Base-by-base conservation (phyloP, 2,329 filamentous ascomycete species). In the Zasmidium citrigriseum region DNA sequence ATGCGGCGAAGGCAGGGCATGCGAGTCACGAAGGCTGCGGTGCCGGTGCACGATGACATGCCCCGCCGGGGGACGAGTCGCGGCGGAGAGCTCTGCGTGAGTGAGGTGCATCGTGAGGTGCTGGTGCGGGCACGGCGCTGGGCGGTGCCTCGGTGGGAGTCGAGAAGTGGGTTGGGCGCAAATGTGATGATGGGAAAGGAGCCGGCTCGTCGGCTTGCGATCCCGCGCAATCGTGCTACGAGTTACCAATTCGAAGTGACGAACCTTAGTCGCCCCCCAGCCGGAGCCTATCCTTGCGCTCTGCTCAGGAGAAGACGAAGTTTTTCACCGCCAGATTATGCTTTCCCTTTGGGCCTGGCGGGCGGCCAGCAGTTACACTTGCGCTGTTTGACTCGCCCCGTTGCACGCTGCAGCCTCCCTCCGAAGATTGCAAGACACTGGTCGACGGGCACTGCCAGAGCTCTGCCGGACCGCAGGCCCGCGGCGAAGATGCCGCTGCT, bases 321-420 rank as follows among this genome's bases (percentile, higher is more conserved):
- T 24, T 47, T 47, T 24, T 47, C 45, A 47, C 45, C 23, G 23
- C 45, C 34, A 41, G 34, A 41, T 50, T 49, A 56, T 50, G 27
- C 53, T 49, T 34, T 14, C 14, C 12, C 34, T 51, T 50, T 20
- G 23, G 38, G 24, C 25, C 25, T 38, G 20, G 53, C 38, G 38
- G 25, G 11, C 23, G 34, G 46, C 34, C 47, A 41, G 34, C 34
- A n/a, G 54, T 46, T 23, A 38, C 54, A 50, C 54, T 38, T 49
- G 45, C 52, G 21, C 34, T 38, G 46, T 54, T 60, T 62, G 60
- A 62, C 57, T 62, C 60, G 60, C 41, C 25, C 47, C 44, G 57
- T 60, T 48, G 25, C 57, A 54, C 57, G 48, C 54, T 38, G 48
- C 51, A 50, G 57, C 53, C 53, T 55, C 54, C 25, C 55, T 54